Evolutionary conservation across 768 basidiomycete genomes (phyloP).

Genomic region (Leucocoprinus leucothites): DNA sequence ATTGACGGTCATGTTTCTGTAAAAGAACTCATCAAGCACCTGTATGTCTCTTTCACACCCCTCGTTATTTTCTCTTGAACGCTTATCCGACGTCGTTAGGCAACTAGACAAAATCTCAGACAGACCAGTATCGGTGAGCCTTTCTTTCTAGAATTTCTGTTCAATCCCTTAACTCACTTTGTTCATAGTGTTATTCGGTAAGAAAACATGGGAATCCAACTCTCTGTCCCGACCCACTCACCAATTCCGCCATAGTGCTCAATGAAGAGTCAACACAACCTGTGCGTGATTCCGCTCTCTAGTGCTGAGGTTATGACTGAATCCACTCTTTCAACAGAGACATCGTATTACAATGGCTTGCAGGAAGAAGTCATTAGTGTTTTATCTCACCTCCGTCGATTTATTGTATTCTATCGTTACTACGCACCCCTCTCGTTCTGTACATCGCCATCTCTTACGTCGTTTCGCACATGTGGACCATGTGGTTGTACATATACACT

Average conservation of each 20-base stretch:
- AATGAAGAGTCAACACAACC: slow-evolving; percentile 93
- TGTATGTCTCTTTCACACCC: slow-evolving; percentile 43
- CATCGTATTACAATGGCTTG: slow-evolving; percentile 86
- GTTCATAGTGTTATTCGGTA: slow-evolving; percentile 74
- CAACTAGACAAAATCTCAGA: slow-evolving; percentile 78
- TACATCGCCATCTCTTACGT: background rate
- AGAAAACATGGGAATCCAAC: slow-evolving; percentile 18
- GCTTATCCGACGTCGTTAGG: slow-evolving; percentile 29
- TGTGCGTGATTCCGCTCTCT: slow-evolving; percentile 43
- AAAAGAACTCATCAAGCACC: slow-evolving; percentile 75
- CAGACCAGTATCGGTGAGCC: slow-evolving; percentile 81
- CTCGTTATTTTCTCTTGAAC: background rate
- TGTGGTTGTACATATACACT: background rate
- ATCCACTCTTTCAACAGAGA: slow-evolving; percentile 42
- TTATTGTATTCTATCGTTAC: background rate
- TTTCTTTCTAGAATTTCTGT: background rate
- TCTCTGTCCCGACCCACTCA: background rate
- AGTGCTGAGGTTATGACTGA: background rate
- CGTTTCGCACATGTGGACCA: background rate
- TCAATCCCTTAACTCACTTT: slow-evolving; percentile 2
- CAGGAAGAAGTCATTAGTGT: slow-evolving; percentile 64
- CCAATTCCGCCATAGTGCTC: slow-evolving; percentile 62
- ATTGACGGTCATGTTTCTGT: slow-evolving; percentile 71
- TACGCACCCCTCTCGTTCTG: background rate
- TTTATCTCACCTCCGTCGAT: background rate